A percentile compares a stretch with the other conserved stretches of the same genome.
Conservation (phyloP, 495 filamentous ascomycete genomes). For the Bathelium albidoporum region DNA sequence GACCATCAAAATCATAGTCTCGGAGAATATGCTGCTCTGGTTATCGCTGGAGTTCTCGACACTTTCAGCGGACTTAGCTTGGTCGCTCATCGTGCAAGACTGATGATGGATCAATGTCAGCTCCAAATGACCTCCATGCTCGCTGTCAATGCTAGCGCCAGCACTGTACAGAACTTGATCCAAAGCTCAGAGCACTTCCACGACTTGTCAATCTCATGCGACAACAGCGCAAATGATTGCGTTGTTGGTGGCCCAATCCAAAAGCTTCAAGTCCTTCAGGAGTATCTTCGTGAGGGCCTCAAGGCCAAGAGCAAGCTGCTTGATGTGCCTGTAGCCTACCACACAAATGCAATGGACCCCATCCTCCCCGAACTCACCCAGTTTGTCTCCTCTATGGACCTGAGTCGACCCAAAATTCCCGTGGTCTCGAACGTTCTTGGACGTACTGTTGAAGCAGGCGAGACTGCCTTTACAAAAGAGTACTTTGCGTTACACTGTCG, state of each 20-base stretch:
- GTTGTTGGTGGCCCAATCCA: conserved; percentile 3
- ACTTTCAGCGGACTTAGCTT: conserved; percentile 1
- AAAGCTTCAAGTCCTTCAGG: conserved; percentile 1
- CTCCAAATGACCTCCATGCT: conserved; percentile 5
- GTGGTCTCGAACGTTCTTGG: conserved; percentile 6
- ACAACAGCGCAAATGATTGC: conserved; percentile 4
- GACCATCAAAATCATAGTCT: conserved; percentile 4
- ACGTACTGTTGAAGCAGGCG: conserved; percentile 2
- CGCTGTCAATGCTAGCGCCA: conserved; percentile 1
- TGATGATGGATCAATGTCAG: conserved; percentile 4
- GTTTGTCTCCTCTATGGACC: background rate
- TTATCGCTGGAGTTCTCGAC: conserved; percentile 4
- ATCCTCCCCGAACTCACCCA: conserved; percentile 3
- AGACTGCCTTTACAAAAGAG: conserved; percentile 4
- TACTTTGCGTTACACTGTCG: conserved; percentile 2
- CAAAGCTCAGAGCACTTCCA: conserved; percentile 4
- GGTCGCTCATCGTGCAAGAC: conserved; percentile 1
- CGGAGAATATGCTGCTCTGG: conserved; percentile 2
- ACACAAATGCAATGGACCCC: conserved; percentile 1
- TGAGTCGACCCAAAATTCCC: background rate
- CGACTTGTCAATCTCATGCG: conserved; percentile 2
- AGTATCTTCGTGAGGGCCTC: conserved; percentile 2
- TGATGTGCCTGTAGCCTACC: background rate
- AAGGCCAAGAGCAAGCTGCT: conserved; percentile 5
- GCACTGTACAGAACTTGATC: background rate